phyloP scores from a whole-genome alignment of 768 basidiomycete species.

The Suillus variegatus region DNA sequence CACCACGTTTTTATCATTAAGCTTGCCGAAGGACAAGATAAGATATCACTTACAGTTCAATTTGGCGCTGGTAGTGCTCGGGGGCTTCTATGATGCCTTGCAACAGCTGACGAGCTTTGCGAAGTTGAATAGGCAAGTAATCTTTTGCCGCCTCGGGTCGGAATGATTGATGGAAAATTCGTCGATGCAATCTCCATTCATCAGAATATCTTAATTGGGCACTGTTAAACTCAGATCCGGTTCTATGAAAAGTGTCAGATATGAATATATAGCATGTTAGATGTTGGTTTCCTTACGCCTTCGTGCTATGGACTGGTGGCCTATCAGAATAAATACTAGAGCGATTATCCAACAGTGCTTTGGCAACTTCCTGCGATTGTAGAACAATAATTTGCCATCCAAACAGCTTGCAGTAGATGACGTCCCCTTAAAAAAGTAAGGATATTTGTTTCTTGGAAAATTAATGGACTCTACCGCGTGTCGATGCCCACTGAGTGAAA shows the following conservation, averaged over 20 bases:
- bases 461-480: constrained; percentile 21
- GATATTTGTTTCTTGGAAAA: neutral
- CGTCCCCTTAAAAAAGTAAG: constrained; percentile 25
- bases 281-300: constrained; percentile 22
- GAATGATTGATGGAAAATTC: constrained; percentile 35
- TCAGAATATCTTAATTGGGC: constrained; percentile 32
- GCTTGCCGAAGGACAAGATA: neutral
- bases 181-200: constrained; percentile 32
- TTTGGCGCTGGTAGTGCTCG: constrained; percentile 27
- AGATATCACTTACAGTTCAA: constrained; percentile 28
- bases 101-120: constrained; percentile 29
- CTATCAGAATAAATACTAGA: constrained; percentile 40
- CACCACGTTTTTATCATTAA: neutral
- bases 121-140: constrained; percentile 29
- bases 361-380: constrained; percentile 32
- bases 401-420: constrained; percentile 33
- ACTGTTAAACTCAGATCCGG: constrained; percentile 33
- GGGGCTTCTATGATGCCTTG: constrained; percentile 24
- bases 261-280: neutral
- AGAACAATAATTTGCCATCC: constrained; percentile 36
- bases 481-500: constrained; percentile 33
- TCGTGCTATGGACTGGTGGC: constrained; percentile 29
- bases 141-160: constrained; percentile 26
- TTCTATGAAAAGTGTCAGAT: constrained; percentile 16
- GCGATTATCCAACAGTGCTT: constrained; percentile 38